Percentiles rank a stretch among this genome's conserved stretches.
phyloP scores from a whole-genome alignment of 1,284 basidiomycete species.

The Taiwanofungus camphoratus region DNA sequence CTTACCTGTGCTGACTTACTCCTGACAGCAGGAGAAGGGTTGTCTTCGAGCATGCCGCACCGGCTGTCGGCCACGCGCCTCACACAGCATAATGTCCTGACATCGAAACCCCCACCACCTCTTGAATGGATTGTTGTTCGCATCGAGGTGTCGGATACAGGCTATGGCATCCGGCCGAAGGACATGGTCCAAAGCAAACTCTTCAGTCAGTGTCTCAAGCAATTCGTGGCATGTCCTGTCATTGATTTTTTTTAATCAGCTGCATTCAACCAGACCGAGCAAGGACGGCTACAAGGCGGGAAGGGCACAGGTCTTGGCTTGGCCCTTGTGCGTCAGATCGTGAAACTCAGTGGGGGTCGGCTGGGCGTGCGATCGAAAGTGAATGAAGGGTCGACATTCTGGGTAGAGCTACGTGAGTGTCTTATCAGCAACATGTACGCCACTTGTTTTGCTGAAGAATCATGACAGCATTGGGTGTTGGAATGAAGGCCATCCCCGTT shows the following conservation, averaged over 20 bases:
- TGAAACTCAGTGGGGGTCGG: conserved; percentile 77
- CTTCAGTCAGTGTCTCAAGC: conserved; percentile 52
- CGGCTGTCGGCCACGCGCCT: conserved; percentile 42
- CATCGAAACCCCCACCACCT: conserved; percentile 27
- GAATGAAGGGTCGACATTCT: conserved; percentile 66
- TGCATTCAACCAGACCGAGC: conserved; percentile 75
- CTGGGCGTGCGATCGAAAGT: conserved; percentile 67
- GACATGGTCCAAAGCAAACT: conserved; percentile 73
- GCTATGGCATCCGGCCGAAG: conserved; percentile 64
- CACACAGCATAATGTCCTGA: conserved; percentile 43
- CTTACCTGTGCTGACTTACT: not conserved
- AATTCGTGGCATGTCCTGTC: not conserved
- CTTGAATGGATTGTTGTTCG: conserved; percentile 66
- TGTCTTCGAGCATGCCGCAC: conserved; percentile 12
- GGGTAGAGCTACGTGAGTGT: conserved; percentile 65
- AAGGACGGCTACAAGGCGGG: conserved; percentile 79
- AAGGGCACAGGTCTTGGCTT: conserved; percentile 88
- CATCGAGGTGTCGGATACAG: conserved; percentile 80
- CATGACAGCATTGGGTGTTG: conserved; percentile 34
- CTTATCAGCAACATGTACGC: not conserved
- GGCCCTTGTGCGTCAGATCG: conserved; percentile 85
- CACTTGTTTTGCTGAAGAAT: conserved; percentile 4
- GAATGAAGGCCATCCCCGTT: conserved; percentile 26
- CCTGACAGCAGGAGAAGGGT: conserved; percentile 5
- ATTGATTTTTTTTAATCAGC: conserved; percentile 32